Evolutionary conservation across 1,139 yeast species (phyloP).

Genomic region (Yamadazyma sp.): DNA sequence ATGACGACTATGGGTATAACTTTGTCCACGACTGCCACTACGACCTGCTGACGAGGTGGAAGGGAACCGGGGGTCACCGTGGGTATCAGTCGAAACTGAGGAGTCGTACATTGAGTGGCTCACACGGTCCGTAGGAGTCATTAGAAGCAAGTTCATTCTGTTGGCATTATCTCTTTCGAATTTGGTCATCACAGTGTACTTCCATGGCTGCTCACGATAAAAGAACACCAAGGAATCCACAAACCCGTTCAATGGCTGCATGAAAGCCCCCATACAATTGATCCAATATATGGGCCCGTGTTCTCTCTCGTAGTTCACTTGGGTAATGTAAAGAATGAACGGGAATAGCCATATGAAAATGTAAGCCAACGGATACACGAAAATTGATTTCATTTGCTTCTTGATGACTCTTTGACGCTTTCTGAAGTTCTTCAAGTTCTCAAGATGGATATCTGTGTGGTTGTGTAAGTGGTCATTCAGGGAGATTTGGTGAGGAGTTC

Average conservation of each 20-base stretch:
- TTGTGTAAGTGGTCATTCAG: background rate
- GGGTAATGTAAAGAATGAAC: slow-evolving; percentile 66
- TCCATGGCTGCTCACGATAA: slow-evolving; percentile 79
- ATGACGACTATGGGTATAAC: background rate
- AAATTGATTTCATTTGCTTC: slow-evolving; percentile 76
- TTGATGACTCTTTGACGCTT: slow-evolving; percentile 64
- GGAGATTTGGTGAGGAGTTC: slow-evolving; percentile 5
- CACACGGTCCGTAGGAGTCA: slow-evolving; percentile 7
- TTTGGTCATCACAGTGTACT: slow-evolving; percentile 42
- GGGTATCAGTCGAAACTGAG: slow-evolving; percentile 12
- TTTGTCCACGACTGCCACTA: background rate
- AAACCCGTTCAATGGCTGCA: slow-evolving; percentile 79
- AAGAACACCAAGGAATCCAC: slow-evolving; percentile 77
- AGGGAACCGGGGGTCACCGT: background rate
- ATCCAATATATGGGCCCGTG: slow-evolving; percentile 64
- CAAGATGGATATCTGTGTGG: slow-evolving; percentile 50
- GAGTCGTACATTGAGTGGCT: slow-evolving; percentile 16
- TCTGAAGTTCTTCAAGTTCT: slow-evolving; percentile 59
- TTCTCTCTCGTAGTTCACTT: slow-evolving; percentile 46
- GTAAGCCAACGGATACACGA: slow-evolving; percentile 82
- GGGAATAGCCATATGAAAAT: slow-evolving; percentile 81
- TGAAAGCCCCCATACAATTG: slow-evolving; percentile 64
- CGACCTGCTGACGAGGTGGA: slow-evolving; percentile 1
- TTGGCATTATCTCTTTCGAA: slow-evolving; percentile 39
- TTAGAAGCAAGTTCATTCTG: slow-evolving; percentile 24